Conservation (phyloP, 2,329 filamentous ascomycete species). For the Davidsoniella australis region DNA sequence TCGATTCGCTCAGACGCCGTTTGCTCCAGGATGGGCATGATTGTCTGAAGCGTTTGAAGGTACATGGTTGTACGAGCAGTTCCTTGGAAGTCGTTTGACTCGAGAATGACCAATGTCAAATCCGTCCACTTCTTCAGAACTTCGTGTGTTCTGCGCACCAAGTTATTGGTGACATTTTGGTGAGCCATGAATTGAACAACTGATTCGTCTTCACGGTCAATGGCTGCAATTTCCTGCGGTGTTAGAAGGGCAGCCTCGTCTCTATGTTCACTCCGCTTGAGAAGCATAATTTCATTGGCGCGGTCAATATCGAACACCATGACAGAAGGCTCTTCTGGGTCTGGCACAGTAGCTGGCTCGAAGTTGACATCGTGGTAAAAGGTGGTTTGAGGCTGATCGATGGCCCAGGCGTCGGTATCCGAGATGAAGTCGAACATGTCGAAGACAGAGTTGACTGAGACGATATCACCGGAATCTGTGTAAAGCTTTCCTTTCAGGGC, state of each 20-base stretch:
- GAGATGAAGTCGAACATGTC: conserved; percentile 82
- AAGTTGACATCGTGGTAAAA: conserved; percentile 30
- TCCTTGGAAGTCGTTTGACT: conserved; percentile 62
- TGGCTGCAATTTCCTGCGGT: conserved; percentile 29
- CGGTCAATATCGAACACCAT: conserved; percentile 52
- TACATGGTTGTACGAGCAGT: conserved; percentile 60
- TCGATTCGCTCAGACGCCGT: conserved; percentile 51
- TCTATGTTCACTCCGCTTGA: conserved; percentile 48
- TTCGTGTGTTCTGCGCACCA: conserved; percentile 40
- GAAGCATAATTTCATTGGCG: conserved; percentile 53
- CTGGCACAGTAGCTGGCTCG: conserved; percentile 4
- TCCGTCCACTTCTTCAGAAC: conserved; percentile 74
- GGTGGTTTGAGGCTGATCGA: conserved; percentile 34
- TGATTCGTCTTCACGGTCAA: conserved; percentile 42
- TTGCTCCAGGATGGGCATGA: conserved; percentile 71
- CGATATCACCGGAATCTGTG: conserved; percentile 45
- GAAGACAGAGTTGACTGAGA: conserved; percentile 62
- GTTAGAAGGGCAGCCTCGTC: conserved; percentile 31
- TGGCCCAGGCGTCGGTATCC: conserved; percentile 31
- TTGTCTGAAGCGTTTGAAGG: conserved; percentile 70
- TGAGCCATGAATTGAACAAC: conserved; percentile 45
- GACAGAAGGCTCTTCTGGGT: conserved; percentile 35
- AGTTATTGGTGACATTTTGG: conserved; percentile 44
- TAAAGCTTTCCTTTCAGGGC: conserved; percentile 64
- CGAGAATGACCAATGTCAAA: conserved; percentile 66